Evolutionary conservation across 179 eudicot species (phyloP), one percentile per base, ranked within the genome.

Genomic region (Silene coronaria): DNA sequence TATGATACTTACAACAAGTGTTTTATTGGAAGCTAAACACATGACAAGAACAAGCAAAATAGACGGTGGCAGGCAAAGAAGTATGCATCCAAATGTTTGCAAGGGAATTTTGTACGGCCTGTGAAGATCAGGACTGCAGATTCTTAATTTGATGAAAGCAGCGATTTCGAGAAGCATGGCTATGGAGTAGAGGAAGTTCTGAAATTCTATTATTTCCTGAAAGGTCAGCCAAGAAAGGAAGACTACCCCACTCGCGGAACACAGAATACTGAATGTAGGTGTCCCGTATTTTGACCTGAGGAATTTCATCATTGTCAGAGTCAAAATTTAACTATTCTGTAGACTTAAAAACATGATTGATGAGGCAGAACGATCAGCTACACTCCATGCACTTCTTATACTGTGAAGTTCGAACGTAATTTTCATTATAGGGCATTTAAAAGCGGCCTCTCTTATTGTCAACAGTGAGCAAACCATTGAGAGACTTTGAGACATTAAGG

Each of bases 191-290:
- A 91, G 91, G 84, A 88, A 88, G 85, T 91, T 91, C 51, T 87
- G 87, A 72, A 91, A 85, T 80, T 91, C 91, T 65, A 91, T 79
- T 76, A 91, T 91, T 82, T 91, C 96, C 26, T 89, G 91, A 75
- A 91, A 91, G 55, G 87, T 89, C 91, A 91, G 89, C 96, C 96
- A 91, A 38, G 96, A 91, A 23, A 91, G 80, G 82, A 91, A 85
- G 82, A 89, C 78, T 23, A 91, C 93, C 27, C 96, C 93, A 12
- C 84, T 82, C 67, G 96, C 93, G 4, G 96, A 91, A 76, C 90
- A 88, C 75, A 91, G 72, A 59, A 91, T 91, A 85, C 96, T 91
- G 71, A 86, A 22, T 62, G 96, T 88, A 1, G 96, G 96, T 30
- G 96, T 91, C 70, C 93, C 91, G 51, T 86, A 81, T 76, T 86